Percentiles rank a stretch among this genome's conserved stretches.
phyloP scores from a whole-genome alignment of 352 stramenopile genomes.

The Nothophytophthora sp. region DNA sequence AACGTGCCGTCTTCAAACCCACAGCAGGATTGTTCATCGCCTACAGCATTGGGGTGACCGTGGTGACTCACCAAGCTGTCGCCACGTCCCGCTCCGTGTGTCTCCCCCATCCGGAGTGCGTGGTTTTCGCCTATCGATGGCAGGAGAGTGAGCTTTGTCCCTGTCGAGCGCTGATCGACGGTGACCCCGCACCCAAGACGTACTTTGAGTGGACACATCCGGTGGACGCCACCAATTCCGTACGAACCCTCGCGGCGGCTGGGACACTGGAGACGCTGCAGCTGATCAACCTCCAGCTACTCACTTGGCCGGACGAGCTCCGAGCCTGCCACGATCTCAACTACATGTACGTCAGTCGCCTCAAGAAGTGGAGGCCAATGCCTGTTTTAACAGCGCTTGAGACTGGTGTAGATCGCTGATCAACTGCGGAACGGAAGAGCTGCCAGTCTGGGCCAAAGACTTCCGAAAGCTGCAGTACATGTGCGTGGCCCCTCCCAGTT shows the following conservation, averaged over 20 bases:
- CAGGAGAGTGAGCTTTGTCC: slow-evolving; percentile 10
- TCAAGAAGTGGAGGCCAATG: background rate
- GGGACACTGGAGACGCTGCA: slow-evolving; percentile 29
- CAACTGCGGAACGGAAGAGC: slow-evolving; percentile 24
- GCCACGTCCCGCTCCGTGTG: slow-evolving; percentile 12
- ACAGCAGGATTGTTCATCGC: slow-evolving; percentile 9
- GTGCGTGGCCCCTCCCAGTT: slow-evolving; percentile 18
- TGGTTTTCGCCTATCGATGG: slow-evolving; percentile 29
- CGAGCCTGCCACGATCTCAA: slow-evolving; percentile 24
- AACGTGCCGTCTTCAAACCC: slow-evolving; percentile 4
- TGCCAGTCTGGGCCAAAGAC: slow-evolving; percentile 31
- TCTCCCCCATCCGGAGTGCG: slow-evolving; percentile 18
- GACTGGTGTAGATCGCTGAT: slow-evolving; percentile 20
- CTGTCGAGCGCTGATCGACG: slow-evolving; percentile 29
- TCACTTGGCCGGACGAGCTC: slow-evolving; percentile 24
- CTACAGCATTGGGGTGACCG: slow-evolving; percentile 10
- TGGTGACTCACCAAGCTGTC: slow-evolving; percentile 8
- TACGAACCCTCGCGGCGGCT: slow-evolving; percentile 14
- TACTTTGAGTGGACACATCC: slow-evolving; percentile 32
- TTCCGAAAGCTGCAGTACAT: slow-evolving; percentile 41
- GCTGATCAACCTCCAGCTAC: slow-evolving; percentile 30
- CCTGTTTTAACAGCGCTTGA: background rate
- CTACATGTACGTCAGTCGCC: slow-evolving; percentile 26
- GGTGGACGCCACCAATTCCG: slow-evolving; percentile 13
- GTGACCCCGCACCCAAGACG: slow-evolving; percentile 13